These are phyloP conservation scores for Exophiala mesophila DNA, from an alignment of 2,329 filamentous ascomycete species.

Conservation along the genomic window DNA sequence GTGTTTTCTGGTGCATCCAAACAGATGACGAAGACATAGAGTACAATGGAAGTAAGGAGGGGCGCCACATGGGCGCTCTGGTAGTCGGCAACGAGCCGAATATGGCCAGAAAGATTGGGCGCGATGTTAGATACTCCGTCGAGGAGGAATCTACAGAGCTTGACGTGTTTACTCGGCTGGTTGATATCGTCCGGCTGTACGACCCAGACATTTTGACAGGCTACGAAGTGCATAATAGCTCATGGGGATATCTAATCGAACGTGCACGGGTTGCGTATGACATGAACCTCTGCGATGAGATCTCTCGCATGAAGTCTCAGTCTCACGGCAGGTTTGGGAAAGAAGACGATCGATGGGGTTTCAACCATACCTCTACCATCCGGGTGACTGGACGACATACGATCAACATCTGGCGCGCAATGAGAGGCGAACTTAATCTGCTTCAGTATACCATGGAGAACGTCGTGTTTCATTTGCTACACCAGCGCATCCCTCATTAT, in stretches of 20 bases:
- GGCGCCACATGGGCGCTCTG: constrained; percentile 64
- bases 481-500: constrained; percentile 84
- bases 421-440: constrained; percentile 86
- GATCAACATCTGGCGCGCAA: constrained; percentile 95
- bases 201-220: constrained; percentile 93
- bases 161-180: constrained; percentile 76
- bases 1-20: constrained; percentile 85
- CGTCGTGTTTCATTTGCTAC: constrained; percentile 84
- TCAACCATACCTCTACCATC: constrained; percentile 88
- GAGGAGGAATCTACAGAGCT: constrained; percentile 74
- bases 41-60: constrained; percentile 34
- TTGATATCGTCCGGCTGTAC: constrained; percentile 74
- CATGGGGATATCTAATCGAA: constrained; percentile 95
- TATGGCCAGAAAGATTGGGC: constrained; percentile 57
- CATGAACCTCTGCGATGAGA: constrained; percentile 82
- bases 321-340: constrained; percentile 80
- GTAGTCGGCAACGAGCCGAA: constrained; percentile 61
- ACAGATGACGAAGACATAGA: constrained; percentile 61
- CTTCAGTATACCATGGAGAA: constrained; percentile 97
- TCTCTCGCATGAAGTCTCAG: constrained; percentile 81
- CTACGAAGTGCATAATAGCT: constrained; percentile 87
- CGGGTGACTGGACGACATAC: constrained; percentile 90
- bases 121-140: constrained; percentile 59
- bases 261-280: constrained; percentile 80
- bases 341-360: constrained; percentile 85